Evolutionary conservation across 2,329 filamentous ascomycete genomes (phyloP).

Genomic region (Colletotrichum tofieldiae): DNA sequence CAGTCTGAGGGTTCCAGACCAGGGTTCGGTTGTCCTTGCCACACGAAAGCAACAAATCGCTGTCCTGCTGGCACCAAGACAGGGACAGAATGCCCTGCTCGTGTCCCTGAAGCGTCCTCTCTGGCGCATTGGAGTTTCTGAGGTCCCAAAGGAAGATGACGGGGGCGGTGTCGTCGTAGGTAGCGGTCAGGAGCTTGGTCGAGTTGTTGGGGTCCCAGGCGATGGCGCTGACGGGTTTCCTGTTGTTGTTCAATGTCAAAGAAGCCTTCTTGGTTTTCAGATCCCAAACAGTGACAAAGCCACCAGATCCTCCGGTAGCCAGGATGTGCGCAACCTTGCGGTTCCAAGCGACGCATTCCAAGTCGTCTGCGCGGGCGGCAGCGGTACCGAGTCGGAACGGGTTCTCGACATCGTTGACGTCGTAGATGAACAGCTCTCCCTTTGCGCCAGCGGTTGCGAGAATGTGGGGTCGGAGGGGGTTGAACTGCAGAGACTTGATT

Average conservation of each 20-base stretch:
- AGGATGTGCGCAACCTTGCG: conserved; percentile 97
- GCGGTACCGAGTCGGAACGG: conserved; percentile 91
- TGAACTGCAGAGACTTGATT: conserved; percentile 97
- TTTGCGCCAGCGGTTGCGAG: conserved; percentile 94
- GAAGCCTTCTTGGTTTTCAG: conserved; percentile 98
- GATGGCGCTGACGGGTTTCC: conserved; percentile 94
- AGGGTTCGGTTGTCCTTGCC: conserved; percentile 98
- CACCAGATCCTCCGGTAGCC: conserved; percentile 92
- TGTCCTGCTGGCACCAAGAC: conserved; percentile 95
- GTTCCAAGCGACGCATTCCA: conserved; percentile 98
- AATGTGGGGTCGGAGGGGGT: conserved; percentile 91
- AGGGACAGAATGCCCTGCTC: conserved; percentile 94
- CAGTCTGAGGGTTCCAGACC: conserved; percentile 96
- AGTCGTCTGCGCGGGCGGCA: conserved; percentile 91
- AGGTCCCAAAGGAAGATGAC: conserved; percentile 95
- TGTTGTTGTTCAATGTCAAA: conserved; percentile 93
- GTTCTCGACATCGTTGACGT: conserved; percentile 89
- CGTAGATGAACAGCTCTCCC: conserved; percentile 96
- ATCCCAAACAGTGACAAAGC: conserved; percentile 99
- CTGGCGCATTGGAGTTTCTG: conserved; percentile 94
- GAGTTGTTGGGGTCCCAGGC: conserved; percentile 98
- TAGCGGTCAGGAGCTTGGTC: conserved; percentile 94
- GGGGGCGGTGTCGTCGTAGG: conserved; percentile 89
- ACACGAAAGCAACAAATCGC: conserved; percentile 89
- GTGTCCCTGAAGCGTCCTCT: conserved; percentile 90